Conservation (phyloP, 2,329 filamentous ascomycete genomes). For the Beauveria australis region DNA sequence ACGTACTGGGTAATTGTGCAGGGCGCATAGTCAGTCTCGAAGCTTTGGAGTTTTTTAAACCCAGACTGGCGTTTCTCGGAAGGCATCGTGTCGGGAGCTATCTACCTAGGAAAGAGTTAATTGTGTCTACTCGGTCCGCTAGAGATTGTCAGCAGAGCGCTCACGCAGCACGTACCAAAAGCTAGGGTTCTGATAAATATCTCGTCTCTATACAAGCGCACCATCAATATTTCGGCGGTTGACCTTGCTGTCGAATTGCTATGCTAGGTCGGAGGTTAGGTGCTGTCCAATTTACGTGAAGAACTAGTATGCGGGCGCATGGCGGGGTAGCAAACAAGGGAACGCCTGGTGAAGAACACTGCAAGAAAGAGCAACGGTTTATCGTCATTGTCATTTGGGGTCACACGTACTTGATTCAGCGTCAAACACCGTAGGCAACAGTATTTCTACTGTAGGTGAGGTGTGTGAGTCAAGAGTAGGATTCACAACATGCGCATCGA, state of each 20-base stretch:
- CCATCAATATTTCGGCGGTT: too few species aligned
- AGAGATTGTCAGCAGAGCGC: background rate
- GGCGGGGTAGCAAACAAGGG: conserved; percentile 5
- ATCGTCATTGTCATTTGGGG: background rate
- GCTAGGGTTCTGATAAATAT: background rate
- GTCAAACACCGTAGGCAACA: background rate
- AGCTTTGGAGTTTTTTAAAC: conserved; percentile 79
- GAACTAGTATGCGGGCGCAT: background rate
- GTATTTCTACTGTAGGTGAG: background rate
- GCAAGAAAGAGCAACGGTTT: background rate
- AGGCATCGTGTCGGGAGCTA: conserved; percentile 41
- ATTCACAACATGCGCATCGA: background rate
- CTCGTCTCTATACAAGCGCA: background rate
- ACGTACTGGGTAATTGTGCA: conserved; percentile 91
- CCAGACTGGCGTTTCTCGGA: conserved; percentile 41
- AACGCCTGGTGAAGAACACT: background rate
- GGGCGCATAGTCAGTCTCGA: conserved; percentile 84
- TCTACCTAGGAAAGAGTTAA: background rate
- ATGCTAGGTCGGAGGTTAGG: background rate
- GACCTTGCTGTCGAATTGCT: background rate
- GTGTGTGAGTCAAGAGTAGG: background rate
- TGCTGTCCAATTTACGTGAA: background rate
- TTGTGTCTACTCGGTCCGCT: background rate
- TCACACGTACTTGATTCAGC: background rate
- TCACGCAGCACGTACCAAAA: background rate